Percentiles rank a stretch among this genome's conserved stretches.
Conservation (phyloP, 2,329 filamentous ascomycete species). For the Ceratocystis destructans region DNA sequence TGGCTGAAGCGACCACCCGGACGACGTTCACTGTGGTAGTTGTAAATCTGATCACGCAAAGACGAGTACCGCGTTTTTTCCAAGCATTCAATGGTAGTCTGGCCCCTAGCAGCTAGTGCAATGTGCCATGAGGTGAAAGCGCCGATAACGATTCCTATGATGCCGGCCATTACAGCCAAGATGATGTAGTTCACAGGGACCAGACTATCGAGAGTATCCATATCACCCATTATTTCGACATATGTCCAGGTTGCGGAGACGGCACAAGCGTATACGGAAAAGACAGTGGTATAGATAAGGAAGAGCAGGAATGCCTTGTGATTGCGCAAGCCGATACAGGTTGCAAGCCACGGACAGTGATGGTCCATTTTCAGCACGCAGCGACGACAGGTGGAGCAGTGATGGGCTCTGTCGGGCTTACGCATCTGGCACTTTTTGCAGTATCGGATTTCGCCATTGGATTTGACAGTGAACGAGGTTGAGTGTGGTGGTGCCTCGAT, state of each 20-base stretch:
- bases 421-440: conserved; percentile 95
- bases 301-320: conserved; percentile 94
- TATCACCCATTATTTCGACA: conserved; percentile 60
- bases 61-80: conserved; percentile 92
- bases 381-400: conserved; percentile 86
- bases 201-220: conserved; percentile 57
- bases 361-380: conserved; percentile 99
- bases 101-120: conserved; percentile 59
- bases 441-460: conserved; percentile 71
- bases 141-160: conserved; percentile 77
- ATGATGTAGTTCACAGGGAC: conserved; percentile 87
- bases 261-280: conserved; percentile 70
- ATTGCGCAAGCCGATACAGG: conserved; percentile 84
- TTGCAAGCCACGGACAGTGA: conserved; percentile 95
- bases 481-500: conserved; percentile 41
- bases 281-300: conserved; percentile 73
- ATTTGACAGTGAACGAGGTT: conserved; percentile 81
- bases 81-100: conserved; percentile 91
- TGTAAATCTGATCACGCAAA: conserved; percentile 55
- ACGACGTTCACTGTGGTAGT: conserved; percentile 44
- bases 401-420: conserved; percentile 91
- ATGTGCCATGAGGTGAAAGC: conserved; percentile 92
- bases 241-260: conserved; percentile 72
- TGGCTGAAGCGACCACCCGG: conserved; percentile 35
- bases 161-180: conserved; percentile 71